Conservation (phyloP, 1,139 yeast species). For the Eremothecium coryli region DNA sequence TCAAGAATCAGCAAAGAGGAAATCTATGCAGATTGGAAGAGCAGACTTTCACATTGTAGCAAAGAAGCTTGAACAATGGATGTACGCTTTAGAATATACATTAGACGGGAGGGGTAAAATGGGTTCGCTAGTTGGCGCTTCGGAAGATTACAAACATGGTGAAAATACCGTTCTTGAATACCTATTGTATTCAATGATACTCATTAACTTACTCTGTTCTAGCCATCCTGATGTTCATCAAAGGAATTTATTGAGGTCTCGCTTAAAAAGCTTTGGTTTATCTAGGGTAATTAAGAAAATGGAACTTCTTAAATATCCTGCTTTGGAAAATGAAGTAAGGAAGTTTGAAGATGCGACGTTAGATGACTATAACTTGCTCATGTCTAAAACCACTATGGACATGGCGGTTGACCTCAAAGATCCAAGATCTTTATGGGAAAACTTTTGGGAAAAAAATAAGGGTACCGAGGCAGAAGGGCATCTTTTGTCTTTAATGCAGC, state of each 20-base stretch:
- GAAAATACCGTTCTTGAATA: slow-evolving; percentile 76
- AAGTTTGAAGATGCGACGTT: slow-evolving; percentile 59
- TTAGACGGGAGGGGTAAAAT: slow-evolving; percentile 81
- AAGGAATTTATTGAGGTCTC: slow-evolving; percentile 68
- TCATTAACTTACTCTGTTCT: slow-evolving; percentile 63
- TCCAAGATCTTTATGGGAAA: slow-evolving; percentile 61
- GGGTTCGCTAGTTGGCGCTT: slow-evolving; percentile 89
- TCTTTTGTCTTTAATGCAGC: slow-evolving; percentile 73
- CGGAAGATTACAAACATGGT: slow-evolving; percentile 68
- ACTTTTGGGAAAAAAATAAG: slow-evolving; percentile 62
- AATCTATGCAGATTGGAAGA: slow-evolving; percentile 13
- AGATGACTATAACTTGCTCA: slow-evolving; percentile 59
- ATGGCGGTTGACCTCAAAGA: slow-evolving; percentile 58
- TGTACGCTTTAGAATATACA: slow-evolving; percentile 60
- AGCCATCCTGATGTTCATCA: slow-evolving; percentile 57
- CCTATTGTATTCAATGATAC: slow-evolving; percentile 65
- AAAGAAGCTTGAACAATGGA: slow-evolving; percentile 79
- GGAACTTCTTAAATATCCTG: slow-evolving; percentile 52
- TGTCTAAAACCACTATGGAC: slow-evolving; percentile 51
- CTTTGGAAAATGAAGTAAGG: slow-evolving; percentile 55
- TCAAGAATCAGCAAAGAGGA: slow-evolving; percentile 24
- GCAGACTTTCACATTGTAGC: slow-evolving; percentile 27
- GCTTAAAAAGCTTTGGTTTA: slow-evolving; percentile 69
- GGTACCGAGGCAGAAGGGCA: slow-evolving; percentile 66
- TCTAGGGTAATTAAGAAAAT: slow-evolving; percentile 54